Base-by-base conservation (phyloP, 176 grass and related monocot species). In the Raddia guianensis region DNA sequence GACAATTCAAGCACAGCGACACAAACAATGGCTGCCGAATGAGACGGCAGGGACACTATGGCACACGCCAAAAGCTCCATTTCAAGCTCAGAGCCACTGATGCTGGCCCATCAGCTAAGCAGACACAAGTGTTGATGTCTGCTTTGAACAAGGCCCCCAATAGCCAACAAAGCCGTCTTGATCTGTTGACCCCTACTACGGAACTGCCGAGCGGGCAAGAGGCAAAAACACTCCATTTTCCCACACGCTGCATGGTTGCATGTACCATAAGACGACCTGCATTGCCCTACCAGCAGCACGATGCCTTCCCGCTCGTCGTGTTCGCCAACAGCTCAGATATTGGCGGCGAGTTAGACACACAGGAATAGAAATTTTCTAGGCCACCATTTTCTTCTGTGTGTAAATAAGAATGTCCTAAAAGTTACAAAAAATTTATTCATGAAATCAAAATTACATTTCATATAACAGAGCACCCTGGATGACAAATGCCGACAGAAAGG, bases 381-480 rank as follows among this genome's bases (percentile, higher is more conserved):
- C 35, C 45, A 8, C 43, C 58, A 33, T n/a, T 67, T 67, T 83
- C 34, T 84, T 72, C 45, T 50, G 1, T 45, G n/a, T 14, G 13
- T 18, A 73, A 61, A 46, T 60, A 68, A 66, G 27, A 80, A 82
- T 76, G 65, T 21, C 19, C 67, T 71, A 52, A 85, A 6, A 55
- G 27, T 64, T 65, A 70, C 1, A 45, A 11, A 8, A 1, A 43
- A 58, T 70, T 33, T 75, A 33, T 8, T 5, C 42, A 32, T 5
- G 7, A 70, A 33, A 16, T 50, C 56, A 42, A n/a, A 2, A 12
- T 81, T 85, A 89, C 64, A 85, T 76, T 89, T 75, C 64, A 34
- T 81, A 85, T 65, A 77, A 85, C 77, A 6, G 15, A 79, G 19
- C 11, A 65, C 47, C 7, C 1, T 80, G 12, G 27, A 75, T 70